Base-by-base conservation (phyloP, 2,329 filamentous ascomycete species). In the Fusarium tuaranense region DNA sequence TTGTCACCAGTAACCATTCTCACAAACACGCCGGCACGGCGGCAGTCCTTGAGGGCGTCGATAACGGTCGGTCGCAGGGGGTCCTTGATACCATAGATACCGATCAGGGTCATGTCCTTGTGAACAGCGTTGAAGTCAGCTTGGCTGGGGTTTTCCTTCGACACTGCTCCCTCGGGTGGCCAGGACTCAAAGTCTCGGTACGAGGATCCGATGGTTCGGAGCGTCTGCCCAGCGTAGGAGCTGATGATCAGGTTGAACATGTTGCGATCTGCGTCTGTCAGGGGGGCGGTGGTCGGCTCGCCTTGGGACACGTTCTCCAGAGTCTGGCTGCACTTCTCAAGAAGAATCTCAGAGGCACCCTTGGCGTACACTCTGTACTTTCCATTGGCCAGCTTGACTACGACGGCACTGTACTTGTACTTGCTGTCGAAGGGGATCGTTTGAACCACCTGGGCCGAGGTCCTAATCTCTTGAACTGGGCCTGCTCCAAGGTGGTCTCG, bases 161-260 rank as follows among this genome's bases (percentile, higher is more conserved):
- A 92, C 18, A 88, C 83, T n/a, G 88, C 91, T 60, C 88, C 85
- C 71, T 92, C 89, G 25, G 87, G 92, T 36, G 93, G 93, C 93
- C 93, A 95, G 63, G 84, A 85, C 61, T 91, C 87, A 70, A 93
- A 94, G 74, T 95, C 93, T 59, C 90, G 89, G 82, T 94, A 95
- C 14, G 93, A 87, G 72, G 95, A 86, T 30, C 89, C 92, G 69
- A 95, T 95, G 2, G 93, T 95, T 66, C 93, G 91, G 20, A 95
- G 88, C 18, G 93, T 94, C 53, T 90, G 86, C 12, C 86, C 86
- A 18, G 91, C 91, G 73, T 92, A 92, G 6, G 86, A 85, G 63
- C 88, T 87, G 74, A 92, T 92, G 65, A 89, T 82, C 38, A 84
- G 79, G 63, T 86, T 86, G 39, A 92, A 82, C 1, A 85, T 86